Evolutionary conservation across 805 yeast genomes (phyloP).

Genomic region (Starmerella sirachaensis): DNA sequence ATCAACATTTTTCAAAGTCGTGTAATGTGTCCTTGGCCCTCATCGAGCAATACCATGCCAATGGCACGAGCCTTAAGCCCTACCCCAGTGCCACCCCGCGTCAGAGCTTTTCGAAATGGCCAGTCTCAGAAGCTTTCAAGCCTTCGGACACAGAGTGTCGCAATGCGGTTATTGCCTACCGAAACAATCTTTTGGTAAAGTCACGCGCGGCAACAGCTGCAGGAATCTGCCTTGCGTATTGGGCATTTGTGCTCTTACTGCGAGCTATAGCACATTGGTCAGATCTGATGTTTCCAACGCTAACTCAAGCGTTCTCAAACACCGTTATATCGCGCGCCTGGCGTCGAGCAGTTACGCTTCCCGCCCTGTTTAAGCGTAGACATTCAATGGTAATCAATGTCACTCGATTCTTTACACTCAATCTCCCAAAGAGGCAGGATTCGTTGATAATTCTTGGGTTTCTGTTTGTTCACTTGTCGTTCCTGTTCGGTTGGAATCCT

Average conservation of each 20-base stretch:
- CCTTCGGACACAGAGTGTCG: neutral
- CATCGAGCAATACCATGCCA: neutral
- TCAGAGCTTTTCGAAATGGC: neutral
- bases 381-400: slow-evolving; percentile 16
- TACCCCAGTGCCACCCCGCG: neutral
- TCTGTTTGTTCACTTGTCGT: slow-evolving; percentile 19
- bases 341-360: slow-evolving; percentile 18
- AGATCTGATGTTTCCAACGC: neutral
- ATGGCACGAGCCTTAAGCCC: neutral
- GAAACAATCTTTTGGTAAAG: too few relatives aligned
- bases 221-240: neutral
- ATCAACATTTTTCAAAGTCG: neutral
- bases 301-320: neutral
- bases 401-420: slow-evolving; percentile 12
- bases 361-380: slow-evolving; percentile 23
- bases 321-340: neutral
- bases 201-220: neutral
- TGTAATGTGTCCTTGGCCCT: neutral
- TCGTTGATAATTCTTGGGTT: slow-evolving; percentile 29
- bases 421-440: slow-evolving; percentile 34
- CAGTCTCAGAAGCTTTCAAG: neutral
- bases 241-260: neutral
- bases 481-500: slow-evolving; percentile 3
- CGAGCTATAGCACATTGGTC: neutral
- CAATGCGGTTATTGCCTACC: neutral